Evolutionary conservation across 2,329 filamentous ascomycete genomes (phyloP).

Genomic region (Thelonectria discophora): DNA sequence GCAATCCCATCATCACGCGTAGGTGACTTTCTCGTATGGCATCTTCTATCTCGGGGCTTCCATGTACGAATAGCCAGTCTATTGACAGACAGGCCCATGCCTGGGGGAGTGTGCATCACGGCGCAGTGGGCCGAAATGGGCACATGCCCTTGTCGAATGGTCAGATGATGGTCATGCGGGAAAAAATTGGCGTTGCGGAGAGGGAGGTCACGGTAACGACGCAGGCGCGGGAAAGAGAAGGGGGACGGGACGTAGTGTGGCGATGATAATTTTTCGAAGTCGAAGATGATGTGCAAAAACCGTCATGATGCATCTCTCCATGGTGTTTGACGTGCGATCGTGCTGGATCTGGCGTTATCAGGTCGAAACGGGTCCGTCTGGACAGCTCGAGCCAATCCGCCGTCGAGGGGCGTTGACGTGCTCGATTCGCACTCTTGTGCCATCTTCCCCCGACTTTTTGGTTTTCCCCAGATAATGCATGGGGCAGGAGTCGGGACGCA

Average conservation of each 20-base stretch:
- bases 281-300: too few relatives aligned
- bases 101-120: constrained; percentile 1
- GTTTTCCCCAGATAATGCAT: too few relatives aligned
- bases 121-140: background rate
- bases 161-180: constrained; percentile 17
- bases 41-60: too few relatives aligned
- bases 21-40: too few relatives aligned
- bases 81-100: too few relatives aligned
- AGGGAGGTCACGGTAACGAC: too few relatives aligned
- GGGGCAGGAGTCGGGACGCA: too few relatives aligned
- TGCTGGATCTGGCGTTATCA: background rate
- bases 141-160: constrained; percentile 9
- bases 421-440: constrained; percentile 21
- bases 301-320: too few relatives aligned
- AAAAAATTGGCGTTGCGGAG: too few relatives aligned
- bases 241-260: background rate
- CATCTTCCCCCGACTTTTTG: constrained; percentile 4
- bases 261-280: background rate
- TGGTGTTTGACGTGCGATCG: too few relatives aligned
- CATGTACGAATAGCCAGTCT: too few relatives aligned
- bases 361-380: background rate
- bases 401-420: constrained; percentile 17
- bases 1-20: too few relatives aligned
- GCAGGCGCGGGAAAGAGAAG: background rate
- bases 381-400: constrained; percentile 14